Evolutionary conservation across 306 rosid genomes (phyloP).

Genomic region (Lathyrus oleraceus): DNA sequence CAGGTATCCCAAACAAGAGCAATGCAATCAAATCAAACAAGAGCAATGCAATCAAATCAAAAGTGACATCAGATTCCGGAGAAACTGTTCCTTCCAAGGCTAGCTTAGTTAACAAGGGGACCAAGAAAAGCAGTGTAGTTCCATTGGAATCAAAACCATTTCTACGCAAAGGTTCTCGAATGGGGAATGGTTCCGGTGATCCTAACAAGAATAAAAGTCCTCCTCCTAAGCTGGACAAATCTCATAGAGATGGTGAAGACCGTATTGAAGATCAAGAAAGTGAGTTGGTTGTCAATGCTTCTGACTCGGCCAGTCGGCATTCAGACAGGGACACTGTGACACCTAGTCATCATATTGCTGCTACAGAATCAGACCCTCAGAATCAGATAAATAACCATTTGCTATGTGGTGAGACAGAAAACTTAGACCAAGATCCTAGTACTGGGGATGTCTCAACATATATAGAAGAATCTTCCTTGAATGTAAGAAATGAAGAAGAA

Average conservation of each 20-base stretch:
- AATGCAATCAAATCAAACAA: conserved; percentile 56
- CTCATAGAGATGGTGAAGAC: conserved; percentile 49
- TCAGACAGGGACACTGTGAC: conserved; percentile 47
- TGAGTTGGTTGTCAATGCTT: conserved; percentile 51
- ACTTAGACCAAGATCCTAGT: conserved; percentile 46
- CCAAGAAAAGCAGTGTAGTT: conserved; percentile 91
- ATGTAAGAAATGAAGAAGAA: conserved; percentile 67
- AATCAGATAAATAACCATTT: conserved; percentile 46
- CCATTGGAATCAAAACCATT: conserved; percentile 92
- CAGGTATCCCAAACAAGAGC: conserved; percentile 48
- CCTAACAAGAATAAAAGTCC: conserved; percentile 53
- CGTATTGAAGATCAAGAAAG: conserved; percentile 50
- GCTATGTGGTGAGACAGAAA: conserved; percentile 49
- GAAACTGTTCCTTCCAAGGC: conserved; percentile 65
- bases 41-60: conserved; percentile 55
- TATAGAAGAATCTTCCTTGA: conserved; percentile 51
- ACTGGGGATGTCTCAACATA: conserved; percentile 44
- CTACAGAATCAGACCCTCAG: conserved; percentile 50
- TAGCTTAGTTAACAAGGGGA: conserved; percentile 56
- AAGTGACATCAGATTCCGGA: conserved; percentile 50
- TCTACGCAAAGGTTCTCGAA: conserved; percentile 81
- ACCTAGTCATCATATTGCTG: conserved; percentile 45
- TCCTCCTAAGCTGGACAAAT: conserved; percentile 55
- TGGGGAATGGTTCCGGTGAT: conserved; percentile 46
- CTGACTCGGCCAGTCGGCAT: conserved; percentile 57